Conservation (phyloP, 352 stramenopile species). For the Pythium pectinolyticum region DNA sequence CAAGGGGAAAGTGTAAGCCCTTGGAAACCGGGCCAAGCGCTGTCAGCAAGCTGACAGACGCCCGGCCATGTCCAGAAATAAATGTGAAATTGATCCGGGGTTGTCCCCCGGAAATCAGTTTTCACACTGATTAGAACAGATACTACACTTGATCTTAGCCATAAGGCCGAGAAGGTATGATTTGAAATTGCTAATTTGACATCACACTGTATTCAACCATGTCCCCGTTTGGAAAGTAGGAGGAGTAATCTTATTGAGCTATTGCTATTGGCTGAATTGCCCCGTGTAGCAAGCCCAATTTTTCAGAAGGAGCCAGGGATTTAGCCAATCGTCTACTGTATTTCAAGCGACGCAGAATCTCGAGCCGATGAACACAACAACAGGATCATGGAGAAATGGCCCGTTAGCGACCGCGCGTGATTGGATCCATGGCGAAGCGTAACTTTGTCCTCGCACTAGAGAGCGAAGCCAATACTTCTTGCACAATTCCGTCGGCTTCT, state of each 20-base stretch:
- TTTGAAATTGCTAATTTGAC: background rate
- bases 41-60: conserved; percentile 33
- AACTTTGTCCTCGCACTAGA: background rate
- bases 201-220: background rate
- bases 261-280: no score
- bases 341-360: conserved; percentile 14
- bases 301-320: background rate
- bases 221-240: conserved; percentile 3
- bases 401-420: no score
- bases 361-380: background rate
- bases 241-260: no score
- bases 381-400: background rate
- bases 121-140: conserved; percentile 93
- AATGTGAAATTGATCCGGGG: conserved; percentile 76
- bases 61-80: conserved; percentile 58
- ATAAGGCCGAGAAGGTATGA: conserved; percentile 88
- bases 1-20: conserved; percentile 32
- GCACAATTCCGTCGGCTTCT: background rate
- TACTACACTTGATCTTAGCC: conserved; percentile 92
- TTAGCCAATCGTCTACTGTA: conserved; percentile 10
- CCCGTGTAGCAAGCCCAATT: no score
- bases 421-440: conserved; percentile 17
- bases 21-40: conserved; percentile 27
- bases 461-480: background rate
- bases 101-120: conserved; percentile 78